Conservation (phyloP, 176 grass and related monocot genomes). For the Bothriochloa decipiens region DNA sequence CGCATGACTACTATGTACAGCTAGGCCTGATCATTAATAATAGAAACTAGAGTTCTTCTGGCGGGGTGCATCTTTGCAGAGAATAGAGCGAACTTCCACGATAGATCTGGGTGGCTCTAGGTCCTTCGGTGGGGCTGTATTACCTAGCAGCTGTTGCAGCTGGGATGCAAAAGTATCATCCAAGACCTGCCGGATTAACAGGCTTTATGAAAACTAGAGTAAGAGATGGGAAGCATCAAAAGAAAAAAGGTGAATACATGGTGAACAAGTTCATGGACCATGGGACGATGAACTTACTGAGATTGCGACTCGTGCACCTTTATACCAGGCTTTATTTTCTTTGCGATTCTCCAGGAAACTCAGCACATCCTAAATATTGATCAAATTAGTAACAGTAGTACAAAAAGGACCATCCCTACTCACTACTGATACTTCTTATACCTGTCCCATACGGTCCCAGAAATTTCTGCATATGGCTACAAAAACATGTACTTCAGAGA, state of each 20-base stretch:
- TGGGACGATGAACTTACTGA: slow-evolving; percentile 57
- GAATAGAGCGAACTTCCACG: slow-evolving; percentile 96
- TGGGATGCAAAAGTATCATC: slow-evolving; percentile 95
- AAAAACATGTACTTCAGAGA: slow-evolving; percentile 89
- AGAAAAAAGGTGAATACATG: not conserved
- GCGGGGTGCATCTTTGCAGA: slow-evolving; percentile 86
- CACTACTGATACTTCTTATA: slow-evolving; percentile 30
- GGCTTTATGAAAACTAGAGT: not conserved
- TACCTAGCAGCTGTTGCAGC: slow-evolving; percentile 87
- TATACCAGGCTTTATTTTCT: slow-evolving; percentile 95
- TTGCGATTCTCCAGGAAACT: slow-evolving; percentile 90
- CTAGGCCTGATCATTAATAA: slow-evolving; percentile 51
- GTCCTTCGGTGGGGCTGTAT: slow-evolving; percentile 75
- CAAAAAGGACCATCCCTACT: not conserved
- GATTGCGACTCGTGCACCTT: slow-evolving; percentile 79
- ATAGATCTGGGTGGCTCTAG: slow-evolving; percentile 86
- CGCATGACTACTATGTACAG: slow-evolving; percentile 40
- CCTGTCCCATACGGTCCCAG: slow-evolving; percentile 96
- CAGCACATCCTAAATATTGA: slow-evolving; percentile 73
- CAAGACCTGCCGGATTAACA: slow-evolving; percentile 60
- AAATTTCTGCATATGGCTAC: slow-evolving; percentile 81
- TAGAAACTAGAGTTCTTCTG: slow-evolving; percentile 80
- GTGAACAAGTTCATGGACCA: not conserved
- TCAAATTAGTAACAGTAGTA: slow-evolving; percentile 32
- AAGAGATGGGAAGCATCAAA: not conserved